phyloP scores from a whole-genome alignment of 345 rosid genomes.

The Cardamine resedifolia region DNA sequence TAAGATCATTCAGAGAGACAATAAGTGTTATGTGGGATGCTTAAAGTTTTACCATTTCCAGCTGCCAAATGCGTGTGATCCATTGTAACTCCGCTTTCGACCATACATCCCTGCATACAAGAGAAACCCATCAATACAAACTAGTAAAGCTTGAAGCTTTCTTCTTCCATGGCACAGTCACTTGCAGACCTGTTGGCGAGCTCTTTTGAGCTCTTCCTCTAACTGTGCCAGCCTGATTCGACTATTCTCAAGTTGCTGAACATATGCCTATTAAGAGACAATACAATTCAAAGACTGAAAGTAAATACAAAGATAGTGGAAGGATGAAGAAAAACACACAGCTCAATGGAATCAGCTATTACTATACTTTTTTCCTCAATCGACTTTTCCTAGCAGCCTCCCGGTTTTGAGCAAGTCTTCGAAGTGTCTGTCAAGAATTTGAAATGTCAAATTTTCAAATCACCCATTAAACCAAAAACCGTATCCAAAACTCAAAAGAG shows the following conservation, averaged over 20 bases:
- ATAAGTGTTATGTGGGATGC: background rate
- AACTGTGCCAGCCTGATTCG: constrained; percentile 64
- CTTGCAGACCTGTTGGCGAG: constrained; percentile 68
- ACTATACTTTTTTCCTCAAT: constrained; percentile 75
- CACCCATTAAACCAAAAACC: background rate
- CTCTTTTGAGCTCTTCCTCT: constrained; percentile 83
- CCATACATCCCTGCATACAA: constrained; percentile 52
- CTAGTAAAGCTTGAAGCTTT: background rate
- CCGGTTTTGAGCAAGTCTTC: constrained; percentile 91
- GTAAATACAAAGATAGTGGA: background rate
- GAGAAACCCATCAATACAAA: background rate
- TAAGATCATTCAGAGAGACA: background rate
- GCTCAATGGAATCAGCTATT: background rate
- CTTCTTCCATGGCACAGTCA: background rate
- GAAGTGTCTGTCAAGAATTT: constrained; percentile 50
- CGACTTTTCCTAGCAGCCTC: constrained; percentile 97
- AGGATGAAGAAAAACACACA: background rate
- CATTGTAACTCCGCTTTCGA: constrained; percentile 47
- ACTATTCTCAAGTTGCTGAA: constrained; percentile 86
- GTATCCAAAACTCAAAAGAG: background rate
- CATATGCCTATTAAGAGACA: constrained; percentile 79
- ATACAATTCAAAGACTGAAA: background rate
- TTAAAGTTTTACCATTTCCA: constrained; percentile 57
- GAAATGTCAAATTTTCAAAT: constrained; percentile 12
- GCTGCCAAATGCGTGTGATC: constrained; percentile 45